A percentile compares a stretch with the other conserved stretches of the same genome.
These are phyloP conservation scores for Vitis hybrid DNA, from an alignment of 177 flowering plant genomes.

Conservation along the genomic window DNA sequence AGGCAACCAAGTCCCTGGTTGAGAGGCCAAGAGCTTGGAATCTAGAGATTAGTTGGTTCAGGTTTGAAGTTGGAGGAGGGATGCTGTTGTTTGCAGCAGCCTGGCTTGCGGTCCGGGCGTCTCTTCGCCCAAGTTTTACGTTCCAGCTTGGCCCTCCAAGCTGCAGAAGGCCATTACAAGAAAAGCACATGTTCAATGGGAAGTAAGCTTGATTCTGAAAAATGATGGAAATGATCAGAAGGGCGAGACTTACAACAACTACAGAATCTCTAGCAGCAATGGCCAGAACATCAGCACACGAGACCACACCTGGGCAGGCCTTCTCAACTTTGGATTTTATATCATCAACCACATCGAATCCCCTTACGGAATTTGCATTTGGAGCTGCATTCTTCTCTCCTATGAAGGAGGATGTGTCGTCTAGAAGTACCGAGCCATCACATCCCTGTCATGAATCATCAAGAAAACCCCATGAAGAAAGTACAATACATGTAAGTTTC, in stretches of 20 bases:
- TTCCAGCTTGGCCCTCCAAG: conserved; percentile 78
- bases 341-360: conserved; percentile 60
- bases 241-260: conserved; percentile 34
- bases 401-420: conserved; percentile 57
- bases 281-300: conserved; percentile 75
- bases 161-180: conserved; percentile 26
- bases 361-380: conserved; percentile 54
- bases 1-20: conserved; percentile 67
- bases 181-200: neutral
- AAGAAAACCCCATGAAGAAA: neutral
- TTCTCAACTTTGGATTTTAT: conserved; percentile 63
- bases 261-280: conserved; percentile 71
- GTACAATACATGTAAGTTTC: neutral
- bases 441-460: conserved; percentile 53
- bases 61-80: conserved; percentile 64
- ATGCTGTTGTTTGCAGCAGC: conserved; percentile 64
- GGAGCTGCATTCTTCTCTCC: conserved; percentile 74
- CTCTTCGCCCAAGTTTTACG: conserved; percentile 75
- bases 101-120: conserved; percentile 71
- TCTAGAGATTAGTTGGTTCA: conserved; percentile 51
- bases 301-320: conserved; percentile 66
- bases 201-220: neutral
- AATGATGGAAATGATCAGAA: neutral
- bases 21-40: conserved; percentile 64
- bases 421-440: conserved; percentile 69